Percentiles rank a stretch among this genome's conserved stretches.
These are phyloP conservation scores for Suhomyces panamericanus DNA, from an alignment of 1,139 yeast genomes.

Conservation along the genomic window DNA sequence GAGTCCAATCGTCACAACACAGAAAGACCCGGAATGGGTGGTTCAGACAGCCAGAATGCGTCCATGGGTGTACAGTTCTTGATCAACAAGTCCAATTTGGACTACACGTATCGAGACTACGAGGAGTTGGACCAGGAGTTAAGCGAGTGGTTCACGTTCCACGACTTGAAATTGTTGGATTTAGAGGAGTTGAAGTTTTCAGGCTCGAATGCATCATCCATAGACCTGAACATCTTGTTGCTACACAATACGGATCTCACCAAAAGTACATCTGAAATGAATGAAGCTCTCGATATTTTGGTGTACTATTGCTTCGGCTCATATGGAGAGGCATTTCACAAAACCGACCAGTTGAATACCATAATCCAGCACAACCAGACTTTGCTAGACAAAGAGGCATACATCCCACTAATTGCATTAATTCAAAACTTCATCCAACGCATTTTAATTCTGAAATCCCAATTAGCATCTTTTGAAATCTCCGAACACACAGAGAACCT, in stretches of 20 bases:
- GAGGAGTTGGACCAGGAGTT: slow-evolving; percentile 47
- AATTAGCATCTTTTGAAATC: background rate
- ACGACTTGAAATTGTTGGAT: slow-evolving; percentile 39
- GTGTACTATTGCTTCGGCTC: slow-evolving; percentile 47
- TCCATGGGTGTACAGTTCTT: slow-evolving; percentile 28
- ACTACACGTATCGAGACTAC: slow-evolving; percentile 47
- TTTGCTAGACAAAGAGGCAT: slow-evolving; percentile 6
- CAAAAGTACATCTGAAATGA: background rate
- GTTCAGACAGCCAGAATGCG: background rate
- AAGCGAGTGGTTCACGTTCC: slow-evolving; percentile 62
- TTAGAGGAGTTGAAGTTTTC: background rate
- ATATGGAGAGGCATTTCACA: slow-evolving; percentile 29
- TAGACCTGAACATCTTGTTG: background rate
- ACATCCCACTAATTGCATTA: slow-evolving; percentile 16
- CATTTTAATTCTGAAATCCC: slow-evolving; percentile 17
- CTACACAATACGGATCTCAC: background rate
- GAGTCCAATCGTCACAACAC: slow-evolving; percentile 4
- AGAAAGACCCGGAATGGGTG: slow-evolving; percentile 1
- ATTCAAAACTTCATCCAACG: slow-evolving; percentile 18
- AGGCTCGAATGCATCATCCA: background rate
- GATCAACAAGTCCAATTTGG: slow-evolving; percentile 40
- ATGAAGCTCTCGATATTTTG: slow-evolving; percentile 14
- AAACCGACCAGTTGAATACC: slow-evolving; percentile 35
- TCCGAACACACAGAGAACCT: slow-evolving; percentile 1
- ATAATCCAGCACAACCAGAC: slow-evolving; percentile 11